Evolutionary conservation across 1,284 basidiomycete genomes (phyloP).

Genomic region (Cutaneotrichosporon mucoides): DNA sequence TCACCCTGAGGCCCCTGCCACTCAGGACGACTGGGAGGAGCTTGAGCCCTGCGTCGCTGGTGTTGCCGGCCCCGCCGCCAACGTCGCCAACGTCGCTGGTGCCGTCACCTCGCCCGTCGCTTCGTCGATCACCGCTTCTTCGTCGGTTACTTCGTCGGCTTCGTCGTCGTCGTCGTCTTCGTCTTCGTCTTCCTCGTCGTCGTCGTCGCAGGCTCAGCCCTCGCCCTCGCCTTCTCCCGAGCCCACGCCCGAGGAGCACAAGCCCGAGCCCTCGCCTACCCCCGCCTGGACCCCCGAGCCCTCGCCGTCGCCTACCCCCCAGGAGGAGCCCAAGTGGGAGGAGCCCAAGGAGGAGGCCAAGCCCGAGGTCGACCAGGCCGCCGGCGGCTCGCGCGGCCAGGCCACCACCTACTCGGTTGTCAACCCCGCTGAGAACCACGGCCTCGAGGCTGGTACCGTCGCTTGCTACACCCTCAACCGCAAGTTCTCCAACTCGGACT

Average conservation of each 20-base stretch:
- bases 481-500: neutral
- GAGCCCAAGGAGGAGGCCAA: neutral
- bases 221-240: neutral
- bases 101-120: neutral
- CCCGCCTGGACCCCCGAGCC: neutral
- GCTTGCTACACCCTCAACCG: neutral
- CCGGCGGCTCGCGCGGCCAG: neutral
- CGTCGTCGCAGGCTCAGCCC: neutral
- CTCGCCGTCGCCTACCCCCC: neutral
- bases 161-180: neutral
- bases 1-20: neutral
- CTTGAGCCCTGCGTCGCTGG: neutral
- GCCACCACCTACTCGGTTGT: slow-evolving; percentile 5
- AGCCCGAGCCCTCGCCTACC: neutral
- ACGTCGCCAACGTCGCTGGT: neutral
- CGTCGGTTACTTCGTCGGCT: neutral
- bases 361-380: neutral
- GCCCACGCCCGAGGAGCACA: no score
- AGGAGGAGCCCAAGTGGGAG: neutral
- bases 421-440: slow-evolving; percentile 13
- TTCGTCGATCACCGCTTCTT: neutral
- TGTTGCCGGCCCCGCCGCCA: neutral
- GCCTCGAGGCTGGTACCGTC: neutral
- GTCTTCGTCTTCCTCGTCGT: no score
- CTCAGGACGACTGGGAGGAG: slow-evolving; percentile 1